Conservation (phyloP, 2,329 filamentous ascomycete genomes). For the Alternaria triticina region DNA sequence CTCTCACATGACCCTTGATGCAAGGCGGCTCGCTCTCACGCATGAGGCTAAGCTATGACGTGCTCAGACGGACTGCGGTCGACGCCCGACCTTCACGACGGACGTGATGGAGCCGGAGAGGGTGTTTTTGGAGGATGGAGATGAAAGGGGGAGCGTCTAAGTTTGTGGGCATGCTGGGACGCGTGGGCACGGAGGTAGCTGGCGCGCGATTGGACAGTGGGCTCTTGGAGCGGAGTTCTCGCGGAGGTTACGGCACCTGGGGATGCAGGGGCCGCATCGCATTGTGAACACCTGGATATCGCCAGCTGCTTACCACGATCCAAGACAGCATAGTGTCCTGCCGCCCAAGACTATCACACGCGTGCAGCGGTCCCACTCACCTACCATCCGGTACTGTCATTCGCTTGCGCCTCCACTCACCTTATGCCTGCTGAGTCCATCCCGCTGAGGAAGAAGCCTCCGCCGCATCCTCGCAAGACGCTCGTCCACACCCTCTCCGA, state of each 20-base stretch:
- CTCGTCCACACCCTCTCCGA: conserved; percentile 22
- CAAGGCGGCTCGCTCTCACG: conserved; percentile 9
- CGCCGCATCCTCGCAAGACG: conserved; percentile 17
- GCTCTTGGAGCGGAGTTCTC: conserved; percentile 6
- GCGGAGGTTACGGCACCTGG: conserved; percentile 7
- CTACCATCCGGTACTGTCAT: conserved; percentile 15
- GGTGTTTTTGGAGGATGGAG: neutral
- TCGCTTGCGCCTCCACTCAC: conserved; percentile 26
- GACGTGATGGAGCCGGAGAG: neutral
- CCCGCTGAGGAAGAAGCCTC: conserved; percentile 39
- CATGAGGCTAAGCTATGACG: conserved; percentile 14
- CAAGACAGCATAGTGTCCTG: conserved; percentile 2
- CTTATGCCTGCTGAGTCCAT: conserved; percentile 47
- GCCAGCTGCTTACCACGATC: conserved; percentile 1
- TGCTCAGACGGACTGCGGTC: conserved; percentile 1
- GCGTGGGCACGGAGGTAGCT: conserved; percentile 13
- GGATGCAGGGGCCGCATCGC: conserved; percentile 12
- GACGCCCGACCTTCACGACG: neutral
- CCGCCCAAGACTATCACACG: conserved; percentile 3
- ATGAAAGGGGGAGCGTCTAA: neutral
- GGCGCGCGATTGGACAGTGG: conserved; percentile 14
- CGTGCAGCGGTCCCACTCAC: conserved; percentile 10
- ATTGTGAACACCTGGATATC: conserved; percentile 13
- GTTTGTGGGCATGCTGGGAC: conserved; percentile 1
- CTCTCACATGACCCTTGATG: neutral